phyloP scores from a whole-genome alignment of 306 rosid species.

The Medicago lupulina region DNA sequence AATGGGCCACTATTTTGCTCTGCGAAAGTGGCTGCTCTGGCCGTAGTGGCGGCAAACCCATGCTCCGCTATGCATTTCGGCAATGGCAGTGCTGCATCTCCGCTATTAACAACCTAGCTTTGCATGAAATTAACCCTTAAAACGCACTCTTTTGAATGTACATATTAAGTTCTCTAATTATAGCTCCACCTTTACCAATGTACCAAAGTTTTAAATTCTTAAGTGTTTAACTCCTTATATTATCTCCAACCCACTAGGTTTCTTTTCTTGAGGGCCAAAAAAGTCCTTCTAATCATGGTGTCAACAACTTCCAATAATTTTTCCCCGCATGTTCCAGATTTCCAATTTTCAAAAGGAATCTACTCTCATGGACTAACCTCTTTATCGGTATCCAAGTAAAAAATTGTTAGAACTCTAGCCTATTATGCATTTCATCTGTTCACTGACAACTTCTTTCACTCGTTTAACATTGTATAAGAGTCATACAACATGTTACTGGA shows the following conservation, averaged over 20 bases:
- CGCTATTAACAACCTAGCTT: background rate
- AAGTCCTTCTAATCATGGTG: constrained; percentile 17
- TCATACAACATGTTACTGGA: background rate
- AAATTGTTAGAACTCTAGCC: background rate
- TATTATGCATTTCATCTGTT: constrained; percentile 20
- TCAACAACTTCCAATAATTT: constrained; percentile 7
- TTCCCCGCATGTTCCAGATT: background rate
- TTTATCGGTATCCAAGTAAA: background rate
- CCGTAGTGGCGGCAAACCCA: background rate
- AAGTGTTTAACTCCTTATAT: background rate
- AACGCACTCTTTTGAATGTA: constrained; percentile 2
- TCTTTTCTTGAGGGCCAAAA: constrained; percentile 31
- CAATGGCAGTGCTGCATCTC: background rate
- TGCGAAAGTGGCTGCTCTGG: background rate
- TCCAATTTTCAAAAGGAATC: constrained; percentile 27
- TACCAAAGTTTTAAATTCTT: background rate
- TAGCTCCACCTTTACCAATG: constrained; percentile 5
- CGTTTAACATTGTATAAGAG: background rate
- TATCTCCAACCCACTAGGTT: constrained; percentile 27
- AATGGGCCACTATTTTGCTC: no score
- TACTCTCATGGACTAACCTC: background rate
- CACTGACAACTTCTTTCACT: background rate
- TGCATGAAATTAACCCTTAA: background rate
- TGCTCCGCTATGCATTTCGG: background rate
- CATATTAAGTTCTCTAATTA: background rate